Percentiles rank a stretch among this genome's conserved stretches.
phyloP scores from a whole-genome alignment of 192 early-diverging fungal species.

The Dimargaris cristalligena region DNA sequence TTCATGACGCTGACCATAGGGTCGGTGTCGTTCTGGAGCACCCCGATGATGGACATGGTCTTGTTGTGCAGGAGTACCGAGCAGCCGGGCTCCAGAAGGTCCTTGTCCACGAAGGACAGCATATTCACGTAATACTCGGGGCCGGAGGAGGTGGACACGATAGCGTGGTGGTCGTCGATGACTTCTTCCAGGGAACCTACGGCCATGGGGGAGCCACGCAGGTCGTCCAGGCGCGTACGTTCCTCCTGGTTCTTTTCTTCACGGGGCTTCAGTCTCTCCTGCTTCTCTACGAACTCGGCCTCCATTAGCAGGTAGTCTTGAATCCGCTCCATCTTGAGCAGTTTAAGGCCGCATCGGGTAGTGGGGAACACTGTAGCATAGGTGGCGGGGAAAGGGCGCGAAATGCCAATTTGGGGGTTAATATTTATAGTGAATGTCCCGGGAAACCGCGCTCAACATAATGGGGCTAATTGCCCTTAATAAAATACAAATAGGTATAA shows the following conservation, averaged over 20 bases:
- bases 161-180: constrained; percentile 99
- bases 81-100: constrained; percentile 92
- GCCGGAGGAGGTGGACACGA: constrained; percentile 80
- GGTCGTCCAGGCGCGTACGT: constrained; percentile 81
- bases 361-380: constrained; percentile 84
- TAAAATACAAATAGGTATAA: no score
- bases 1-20: constrained; percentile 99
- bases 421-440: no score
- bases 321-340: constrained; percentile 93
- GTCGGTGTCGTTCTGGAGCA: constrained; percentile 85
- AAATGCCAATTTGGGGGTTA: no score
- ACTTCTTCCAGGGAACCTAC: constrained; percentile 96
- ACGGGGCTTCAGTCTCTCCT: constrained; percentile 92
- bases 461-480: no score
- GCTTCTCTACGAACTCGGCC: constrained; percentile 99
- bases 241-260: constrained; percentile 91
- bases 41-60: constrained; percentile 82
- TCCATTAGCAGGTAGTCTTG: constrained; percentile 98
- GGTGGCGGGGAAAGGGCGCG: no score
- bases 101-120: constrained; percentile 98
- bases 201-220: constrained; percentile 93
- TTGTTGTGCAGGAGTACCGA: constrained; percentile 89
- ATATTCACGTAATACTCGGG: constrained; percentile 96
- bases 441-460: no score
- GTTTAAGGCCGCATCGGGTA: constrained; percentile 89